Percentiles rank a stretch among this genome's conserved stretches.
These are phyloP conservation scores for Ehretia macrophylla DNA, from an alignment of 257 asterid genomes.

Conservation along the genomic window DNA sequence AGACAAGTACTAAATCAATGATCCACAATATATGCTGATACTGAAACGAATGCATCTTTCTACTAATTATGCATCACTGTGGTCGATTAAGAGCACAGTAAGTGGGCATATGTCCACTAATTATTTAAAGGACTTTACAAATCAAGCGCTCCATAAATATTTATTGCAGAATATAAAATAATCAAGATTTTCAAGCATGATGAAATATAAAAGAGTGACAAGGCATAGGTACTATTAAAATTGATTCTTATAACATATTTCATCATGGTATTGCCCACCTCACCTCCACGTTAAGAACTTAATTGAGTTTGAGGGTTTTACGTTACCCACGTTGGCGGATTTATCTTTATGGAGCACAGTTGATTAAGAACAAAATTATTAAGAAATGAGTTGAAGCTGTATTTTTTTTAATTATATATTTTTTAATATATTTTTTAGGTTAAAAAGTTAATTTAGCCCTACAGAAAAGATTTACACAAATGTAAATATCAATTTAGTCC, in stretches of 20 bases:
- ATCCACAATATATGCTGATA: no score
- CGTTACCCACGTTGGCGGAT: no score
- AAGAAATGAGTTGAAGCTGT: no score
- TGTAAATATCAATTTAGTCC: no score
- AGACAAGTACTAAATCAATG: background rate
- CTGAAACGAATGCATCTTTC: no score
- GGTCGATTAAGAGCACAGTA: background rate
- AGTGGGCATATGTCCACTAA: background rate
- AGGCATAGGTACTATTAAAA: background rate
- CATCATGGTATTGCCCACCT: background rate
- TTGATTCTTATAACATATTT: background rate
- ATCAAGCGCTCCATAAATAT: background rate
- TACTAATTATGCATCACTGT: no score
- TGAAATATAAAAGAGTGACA: background rate
- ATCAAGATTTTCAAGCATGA: background rate
- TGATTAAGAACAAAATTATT: no score
- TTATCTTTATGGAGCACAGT: no score
- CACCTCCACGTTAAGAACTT: background rate
- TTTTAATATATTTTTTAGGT: no score
- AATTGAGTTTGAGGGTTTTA: background rate
- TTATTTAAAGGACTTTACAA: background rate
- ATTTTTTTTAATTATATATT: no score
- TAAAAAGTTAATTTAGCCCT: no score
- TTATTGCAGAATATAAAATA: background rate
- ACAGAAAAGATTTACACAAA: no score